Base-by-base conservation (phyloP, 768 basidiomycete genomes). In the Naganishia kalamii region DNA sequence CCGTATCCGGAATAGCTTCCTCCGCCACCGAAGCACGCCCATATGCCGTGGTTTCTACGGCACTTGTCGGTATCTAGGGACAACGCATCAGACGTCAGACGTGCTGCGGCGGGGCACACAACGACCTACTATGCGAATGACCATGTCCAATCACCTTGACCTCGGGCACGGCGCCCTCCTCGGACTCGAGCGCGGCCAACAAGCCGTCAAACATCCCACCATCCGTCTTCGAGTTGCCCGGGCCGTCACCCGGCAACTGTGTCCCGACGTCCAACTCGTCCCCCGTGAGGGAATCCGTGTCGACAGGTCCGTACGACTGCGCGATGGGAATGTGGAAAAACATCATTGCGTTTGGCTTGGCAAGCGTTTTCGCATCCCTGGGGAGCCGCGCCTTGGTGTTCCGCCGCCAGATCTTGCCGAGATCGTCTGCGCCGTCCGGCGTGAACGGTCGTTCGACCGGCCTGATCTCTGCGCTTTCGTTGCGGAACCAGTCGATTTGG, bases 271-370 rank as follows among this genome's bases (percentile, higher is more conserved):
- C 87, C 11, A 97, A 84, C 1, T 80, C 77, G 44, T 81, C 81
- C 4, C 85, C 85, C 0, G 85, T 87, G 11, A 77, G 77, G 0
- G 82, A 79, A 69, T 90, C 85, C 13, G 74, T 79, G 76, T 97
- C 92, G 0, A 89, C 79, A n/a, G 80, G 80, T 0, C 76, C 73
- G 74, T 89, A 93, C 0, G 90, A 82, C 77, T 93, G 90, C 54
- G 84, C 85, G 33, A 97, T 74, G 59, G 94, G 94, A 50, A 99
- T 98, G 70, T 98, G 94, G 86, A 96, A 97, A 80, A 94, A 96
- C 88, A 91, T 89, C 70, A 98, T 77, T 0, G 91, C 94, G 72
- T 97, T 97, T 1, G 94, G 94, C 77, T 96, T 98, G 4, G 89
- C 90, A 2, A 92, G 81, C 21, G 23, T 17, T 25, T 37, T 33